These are phyloP conservation scores for Penicillium crystallinum DNA, from an alignment of 495 filamentous ascomycete genomes.

Conservation along the genomic window DNA sequence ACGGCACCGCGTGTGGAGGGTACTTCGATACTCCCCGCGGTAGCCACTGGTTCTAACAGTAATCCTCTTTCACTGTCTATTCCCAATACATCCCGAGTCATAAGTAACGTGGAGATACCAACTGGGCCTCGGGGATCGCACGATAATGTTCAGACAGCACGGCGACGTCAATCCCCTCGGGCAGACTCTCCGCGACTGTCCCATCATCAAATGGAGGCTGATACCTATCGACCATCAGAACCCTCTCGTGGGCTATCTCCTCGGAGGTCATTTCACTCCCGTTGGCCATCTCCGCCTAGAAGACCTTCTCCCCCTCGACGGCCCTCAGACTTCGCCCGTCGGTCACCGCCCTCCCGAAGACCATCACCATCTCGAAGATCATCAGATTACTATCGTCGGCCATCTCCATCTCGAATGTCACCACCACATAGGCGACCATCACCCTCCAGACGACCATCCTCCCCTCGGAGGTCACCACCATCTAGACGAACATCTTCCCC, in stretches of 20 bases:
- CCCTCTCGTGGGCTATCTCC: neutral
- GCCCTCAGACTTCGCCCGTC: neutral
- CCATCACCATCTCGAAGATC: neutral
- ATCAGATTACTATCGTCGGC: neutral
- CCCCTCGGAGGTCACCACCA: neutral
- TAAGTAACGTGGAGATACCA: neutral
- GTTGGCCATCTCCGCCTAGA: neutral
- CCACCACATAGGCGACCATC: neutral
- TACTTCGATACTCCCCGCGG: neutral
- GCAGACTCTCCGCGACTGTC: neutral
- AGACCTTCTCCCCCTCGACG: neutral
- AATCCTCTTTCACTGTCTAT: neutral
- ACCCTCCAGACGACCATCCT: neutral
- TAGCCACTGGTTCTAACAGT: neutral
- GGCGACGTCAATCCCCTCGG: too few species aligned
- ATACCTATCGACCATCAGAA: neutral
- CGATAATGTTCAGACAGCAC: neutral
- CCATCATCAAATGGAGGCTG: neutral
- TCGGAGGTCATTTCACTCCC: neutral
- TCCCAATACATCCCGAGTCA: neutral
- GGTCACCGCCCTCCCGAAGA: neutral
- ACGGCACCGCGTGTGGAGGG: too few species aligned
- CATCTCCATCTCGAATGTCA: neutral
- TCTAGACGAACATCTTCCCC: neutral
- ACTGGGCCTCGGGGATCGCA: neutral